Base-by-base conservation (phyloP, 2,329 filamentous ascomycete species). In the Rutstroemia sp. region DNA sequence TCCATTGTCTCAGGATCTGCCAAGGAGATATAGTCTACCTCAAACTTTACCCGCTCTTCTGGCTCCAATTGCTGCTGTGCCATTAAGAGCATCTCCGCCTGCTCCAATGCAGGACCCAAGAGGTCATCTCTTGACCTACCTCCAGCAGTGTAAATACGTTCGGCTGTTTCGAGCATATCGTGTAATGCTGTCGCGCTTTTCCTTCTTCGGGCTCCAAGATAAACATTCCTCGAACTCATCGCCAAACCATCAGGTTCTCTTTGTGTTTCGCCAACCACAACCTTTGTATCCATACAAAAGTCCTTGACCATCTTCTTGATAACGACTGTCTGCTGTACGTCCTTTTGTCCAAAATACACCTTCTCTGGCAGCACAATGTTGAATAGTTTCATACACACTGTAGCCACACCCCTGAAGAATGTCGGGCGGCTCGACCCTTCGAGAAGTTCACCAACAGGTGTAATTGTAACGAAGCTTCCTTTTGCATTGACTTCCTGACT, bases 331-430 rank as follows among this genome's bases (percentile, higher is more conserved):
- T 99, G 94, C 76, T 99, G 94, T 19, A 96, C 84, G 71, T 99
- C 94, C 74, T 99, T 99, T 72, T 97, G 94, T 4, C 94, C 94
- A 75, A 99, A 96, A 73, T 96, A 94, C 5, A 90, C 89, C 46
- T 80, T 80, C 56, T 92, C 86, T 4, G 89, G 87, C 61, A 83
- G 78, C 47, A 89, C 84, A 54, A 91, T 88, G 67, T 92, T 92
- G 74, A 95, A 92, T 14, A 95, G 74, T 73, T 95, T 99, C 82
- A 92, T 94, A 75, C 92, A 96, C 2, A 99, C 87, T 1, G 94
- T 99, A 19, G 94, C 92, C 36, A 99, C 94, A 40, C 94, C 94
- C 49, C 94, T 81, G 74, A 99, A 99, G 73, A 99, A 99, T 45
- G 95, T 95, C 2, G 94, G 94, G 16, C 94, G 78, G 47, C 86